Base-by-base conservation (phyloP, 2,329 filamentous ascomycete genomes). In the Endocalyx cinctus region DNA sequence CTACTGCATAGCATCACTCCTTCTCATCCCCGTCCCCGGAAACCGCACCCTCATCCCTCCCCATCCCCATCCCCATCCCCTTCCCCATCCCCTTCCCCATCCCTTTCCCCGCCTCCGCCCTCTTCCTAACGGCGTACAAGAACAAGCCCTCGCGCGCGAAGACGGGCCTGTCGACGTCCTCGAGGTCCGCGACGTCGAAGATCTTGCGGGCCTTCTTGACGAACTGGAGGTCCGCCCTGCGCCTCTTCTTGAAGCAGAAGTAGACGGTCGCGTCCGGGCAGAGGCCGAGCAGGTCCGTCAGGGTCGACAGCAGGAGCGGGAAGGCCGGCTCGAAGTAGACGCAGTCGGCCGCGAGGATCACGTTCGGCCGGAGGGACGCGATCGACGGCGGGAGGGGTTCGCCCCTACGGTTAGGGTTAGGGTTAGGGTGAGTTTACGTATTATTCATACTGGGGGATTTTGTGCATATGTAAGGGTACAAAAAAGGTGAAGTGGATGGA, bases 251-350 rank as follows among this genome's bases (percentile, higher is more conserved):
- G 71, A 94, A 96, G 66, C 90, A 95, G 63, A 98, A 97, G 60
- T 79, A 82, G 29, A 83, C 58, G 8, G 72, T 66, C 10, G 75
- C 73, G 27, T 67, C 59, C 15, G 83, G 82, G 58, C 82, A 88
- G 27, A 88, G 72, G 12, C 76, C 73, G 44, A 95, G 69, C 29
- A 96, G 69, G 42, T 85, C 79, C 38, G 75, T 68, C 45, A 97
- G 65, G 5, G 90, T 97, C 43, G 79, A 66, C 53, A 92, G 74
- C 29, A 98, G 72, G 20, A 96, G 69, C 18, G 90, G 89, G 54
- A 97, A 97, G 1, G 92, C 87, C 3, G 90, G 88, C 61, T 97
- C 92, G 59, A 94, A 94, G 67, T 97, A 98, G 30, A 95, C 88
- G 62, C 90, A 97, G 60, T 97, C 92, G 25, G 89, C 90, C 4